A percentile compares a stretch with the other conserved stretches of the same genome.
phyloP scores from a whole-genome alignment of 1,139 yeast genomes.

The Geotrichum reessii region DNA sequence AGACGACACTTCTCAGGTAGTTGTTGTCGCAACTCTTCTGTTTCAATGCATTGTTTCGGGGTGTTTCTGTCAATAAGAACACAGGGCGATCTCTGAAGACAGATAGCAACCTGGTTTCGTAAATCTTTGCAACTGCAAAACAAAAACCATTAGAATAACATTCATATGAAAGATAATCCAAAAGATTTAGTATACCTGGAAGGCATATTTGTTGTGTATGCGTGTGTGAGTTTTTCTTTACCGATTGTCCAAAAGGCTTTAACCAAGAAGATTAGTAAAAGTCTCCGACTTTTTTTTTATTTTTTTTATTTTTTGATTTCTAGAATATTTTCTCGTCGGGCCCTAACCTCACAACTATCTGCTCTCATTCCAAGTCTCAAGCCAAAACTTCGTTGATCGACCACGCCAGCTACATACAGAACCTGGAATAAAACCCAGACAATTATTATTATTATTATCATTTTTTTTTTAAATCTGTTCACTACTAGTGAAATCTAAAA shows the following conservation, averaged over 20 bases:
- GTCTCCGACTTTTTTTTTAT: slow-evolving; percentile 1
- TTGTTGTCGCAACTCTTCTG: slow-evolving; percentile 68
- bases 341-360: slow-evolving; percentile 8
- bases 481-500: background rate
- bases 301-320: background rate
- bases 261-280: background rate
- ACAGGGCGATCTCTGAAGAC: slow-evolving; percentile 94
- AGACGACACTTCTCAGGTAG: slow-evolving; percentile 87
- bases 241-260: background rate
- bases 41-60: slow-evolving; percentile 79
- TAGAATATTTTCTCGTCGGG: background rate
- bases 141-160: background rate
- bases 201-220: slow-evolving; percentile 12
- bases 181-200: slow-evolving; percentile 13
- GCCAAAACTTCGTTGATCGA: background rate
- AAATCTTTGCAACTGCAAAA: slow-evolving; percentile 79
- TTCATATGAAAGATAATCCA: background rate
- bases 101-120: slow-evolving; percentile 85
- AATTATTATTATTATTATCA: no score
- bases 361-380: background rate
- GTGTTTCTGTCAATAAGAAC: slow-evolving; percentile 84
- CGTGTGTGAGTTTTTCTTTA: background rate
- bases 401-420: background rate
- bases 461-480: background rate
- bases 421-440: background rate